Evolutionary conservation across 768 basidiomycete species (phyloP), one percentile per base, ranked within the genome.

Genomic region (Hygrocybe coccinea): DNA sequence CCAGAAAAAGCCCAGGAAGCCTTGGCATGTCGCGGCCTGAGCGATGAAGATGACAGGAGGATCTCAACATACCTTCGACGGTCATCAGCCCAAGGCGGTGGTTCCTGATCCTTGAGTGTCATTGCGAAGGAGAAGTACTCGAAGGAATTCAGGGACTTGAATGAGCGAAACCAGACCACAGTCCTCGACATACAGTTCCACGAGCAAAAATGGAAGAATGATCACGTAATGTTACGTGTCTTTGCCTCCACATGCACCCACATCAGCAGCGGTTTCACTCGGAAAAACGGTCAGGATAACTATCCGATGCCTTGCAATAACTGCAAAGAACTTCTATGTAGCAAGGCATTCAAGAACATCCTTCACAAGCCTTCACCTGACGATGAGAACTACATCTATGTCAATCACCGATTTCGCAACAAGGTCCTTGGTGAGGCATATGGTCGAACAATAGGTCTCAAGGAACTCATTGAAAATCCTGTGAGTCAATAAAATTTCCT

Each of bases 201-300:
- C 29, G 56, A 62, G 12, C 60, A 60, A 15, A 38, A 7, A 5
- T 73, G 71, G 70, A 45, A 44, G 36, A 73, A 69, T 44, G 64
- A 69, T 54, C 63, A 64, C 44, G 35, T 49, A 15, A 43, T 33
- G 22, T 36, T 45, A 1, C 38, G 56, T 19, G 55, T 66, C 10
- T 66, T 58, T 55, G 60, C 63, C 2, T 52, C 44, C 7, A 1
- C 19, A 3, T 69, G 69, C 56, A 51, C 44, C 9, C 57, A 62
- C 24, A 21, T 22, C 3, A 19, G 50, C 3, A 19, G 50, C 14
- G 9, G 48, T 53, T 7, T 14, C 2, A 15, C 46, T 21, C 35
- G 29, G 17, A 14, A 34, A 14, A 15, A 24, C 37, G 5, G 17
- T 15, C 56, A 29, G 8, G 14, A 4, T 36, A 43, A 5, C 21